phyloP scores from a whole-genome alignment of 2,329 filamentous ascomycete species.

The Chaetomium olivaceum region DNA sequence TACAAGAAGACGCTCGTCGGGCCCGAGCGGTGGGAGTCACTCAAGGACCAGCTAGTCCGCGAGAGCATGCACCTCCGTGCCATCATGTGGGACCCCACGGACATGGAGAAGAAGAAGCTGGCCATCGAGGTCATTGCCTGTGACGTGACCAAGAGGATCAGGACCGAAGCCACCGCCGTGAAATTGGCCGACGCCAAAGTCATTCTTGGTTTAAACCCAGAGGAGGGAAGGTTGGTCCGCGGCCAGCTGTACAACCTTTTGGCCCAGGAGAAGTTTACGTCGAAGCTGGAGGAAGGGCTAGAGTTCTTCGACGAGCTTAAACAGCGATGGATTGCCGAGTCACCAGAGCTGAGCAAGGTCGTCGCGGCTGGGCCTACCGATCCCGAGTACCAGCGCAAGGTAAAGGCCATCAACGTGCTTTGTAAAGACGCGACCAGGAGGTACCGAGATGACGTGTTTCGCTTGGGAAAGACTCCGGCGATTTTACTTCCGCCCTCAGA shows the following conservation, averaged over 20 bases:
- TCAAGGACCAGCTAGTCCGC: slow-evolving; percentile 66
- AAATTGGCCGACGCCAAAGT: slow-evolving; percentile 75
- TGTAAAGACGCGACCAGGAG: slow-evolving; percentile 78
- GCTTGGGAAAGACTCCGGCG: slow-evolving; percentile 34
- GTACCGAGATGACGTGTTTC: slow-evolving; percentile 65
- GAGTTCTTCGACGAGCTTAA: slow-evolving; percentile 73
- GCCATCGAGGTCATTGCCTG: slow-evolving; percentile 78
- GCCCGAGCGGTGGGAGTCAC: slow-evolving; percentile 70
- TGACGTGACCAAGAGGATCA: slow-evolving; percentile 79
- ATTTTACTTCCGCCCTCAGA: slow-evolving; percentile 38
- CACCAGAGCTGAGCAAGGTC: slow-evolving; percentile 55
- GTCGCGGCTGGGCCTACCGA: slow-evolving; percentile 54
- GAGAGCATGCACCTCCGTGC: slow-evolving; percentile 64
- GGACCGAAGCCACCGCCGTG: slow-evolving; percentile 64
- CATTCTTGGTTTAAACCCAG: slow-evolving; percentile 47
- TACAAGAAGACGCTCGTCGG: slow-evolving; percentile 76
- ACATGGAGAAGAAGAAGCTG: slow-evolving; percentile 62
- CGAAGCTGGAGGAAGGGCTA: slow-evolving; percentile 70
- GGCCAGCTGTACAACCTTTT: slow-evolving; percentile 67
- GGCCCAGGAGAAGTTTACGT: slow-evolving; percentile 65
- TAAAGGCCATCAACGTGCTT: slow-evolving; percentile 68
- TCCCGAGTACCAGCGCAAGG: slow-evolving; percentile 54
- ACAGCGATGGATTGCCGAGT: slow-evolving; percentile 63
- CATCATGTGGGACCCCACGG: slow-evolving; percentile 61
- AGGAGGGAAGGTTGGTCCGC: slow-evolving; percentile 59